Conservation (phyloP, 2,329 filamentous ascomycete species). For the Xylaria sp. region DNA sequence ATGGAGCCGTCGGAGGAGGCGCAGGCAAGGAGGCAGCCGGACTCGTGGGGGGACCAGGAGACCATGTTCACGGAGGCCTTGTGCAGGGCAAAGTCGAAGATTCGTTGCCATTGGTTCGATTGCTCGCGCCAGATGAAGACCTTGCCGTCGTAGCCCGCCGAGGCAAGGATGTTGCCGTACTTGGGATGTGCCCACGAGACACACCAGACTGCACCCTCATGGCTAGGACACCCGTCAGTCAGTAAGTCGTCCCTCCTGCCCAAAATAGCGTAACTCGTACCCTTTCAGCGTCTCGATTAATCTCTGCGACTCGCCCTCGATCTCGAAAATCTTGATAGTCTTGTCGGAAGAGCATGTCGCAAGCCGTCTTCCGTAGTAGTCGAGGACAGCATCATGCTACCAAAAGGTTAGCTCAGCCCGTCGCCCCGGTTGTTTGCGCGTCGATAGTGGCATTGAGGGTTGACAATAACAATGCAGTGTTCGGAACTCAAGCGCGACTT, state of each 20-base stretch:
- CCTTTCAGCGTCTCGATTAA: slow-evolving; percentile 91
- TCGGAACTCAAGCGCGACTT: slow-evolving; percentile 3
- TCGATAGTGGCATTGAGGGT: slow-evolving; percentile 10
- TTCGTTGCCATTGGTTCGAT: slow-evolving; percentile 68
- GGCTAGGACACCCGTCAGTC: slow-evolving; percentile 47
- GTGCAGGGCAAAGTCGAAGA: slow-evolving; percentile 90
- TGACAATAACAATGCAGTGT: neutral
- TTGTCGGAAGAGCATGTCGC: slow-evolving; percentile 97
- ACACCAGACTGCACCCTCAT: slow-evolving; percentile 97
- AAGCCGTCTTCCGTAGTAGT: slow-evolving; percentile 94
- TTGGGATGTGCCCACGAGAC: slow-evolving; percentile 98
- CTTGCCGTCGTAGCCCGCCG: slow-evolving; percentile 93
- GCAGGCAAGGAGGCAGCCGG: slow-evolving; percentile 88
- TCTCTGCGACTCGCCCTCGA: slow-evolving; percentile 86
- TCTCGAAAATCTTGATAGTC: slow-evolving; percentile 98
- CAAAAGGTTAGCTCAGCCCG: slow-evolving; percentile 23
- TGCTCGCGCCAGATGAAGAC: slow-evolving; percentile 98
- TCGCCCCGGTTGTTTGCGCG: slow-evolving; percentile 1
- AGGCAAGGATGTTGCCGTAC: slow-evolving; percentile 95
- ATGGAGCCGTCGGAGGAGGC: slow-evolving; percentile 92
- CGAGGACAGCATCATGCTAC: slow-evolving; percentile 94
- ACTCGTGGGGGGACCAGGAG: slow-evolving; percentile 95
- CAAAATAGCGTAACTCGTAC: slow-evolving; percentile 44
- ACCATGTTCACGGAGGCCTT: slow-evolving; percentile 96
- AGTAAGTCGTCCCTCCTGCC: slow-evolving; percentile 12